Conservation (phyloP, 2,329 filamentous ascomycete species). For the Metarhizium robertsii region DNA sequence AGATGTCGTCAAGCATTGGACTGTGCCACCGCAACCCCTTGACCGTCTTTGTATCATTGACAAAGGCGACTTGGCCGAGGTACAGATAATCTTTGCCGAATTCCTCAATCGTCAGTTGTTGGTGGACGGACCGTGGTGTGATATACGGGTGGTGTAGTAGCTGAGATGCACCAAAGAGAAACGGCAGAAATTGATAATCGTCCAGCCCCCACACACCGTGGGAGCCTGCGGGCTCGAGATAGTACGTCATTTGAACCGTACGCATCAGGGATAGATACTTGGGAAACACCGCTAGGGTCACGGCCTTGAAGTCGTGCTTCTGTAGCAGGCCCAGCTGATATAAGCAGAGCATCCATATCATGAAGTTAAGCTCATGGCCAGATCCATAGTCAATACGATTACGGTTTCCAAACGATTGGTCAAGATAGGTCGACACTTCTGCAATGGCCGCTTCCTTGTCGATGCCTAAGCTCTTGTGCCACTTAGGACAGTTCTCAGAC, state of each 20-base stretch:
- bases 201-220: slow-evolving; percentile 98
- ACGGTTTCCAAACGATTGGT: slow-evolving; percentile 77
- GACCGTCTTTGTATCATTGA: slow-evolving; percentile 94
- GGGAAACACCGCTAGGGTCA: slow-evolving; percentile 71
- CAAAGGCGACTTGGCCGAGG: slow-evolving; percentile 84
- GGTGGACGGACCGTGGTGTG: slow-evolving; percentile 76
- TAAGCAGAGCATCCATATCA: slow-evolving; percentile 92
- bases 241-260: slow-evolving; percentile 80
- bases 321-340: slow-evolving; percentile 65
- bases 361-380: slow-evolving; percentile 94
- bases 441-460: slow-evolving; percentile 42
- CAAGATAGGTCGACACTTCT: slow-evolving; percentile 73
- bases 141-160: slow-evolving; percentile 75
- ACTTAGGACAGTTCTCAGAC: slow-evolving; percentile 42
- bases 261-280: slow-evolving; percentile 85
- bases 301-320: slow-evolving; percentile 55
- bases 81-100: slow-evolving; percentile 79
- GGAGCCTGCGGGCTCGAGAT: slow-evolving; percentile 91
- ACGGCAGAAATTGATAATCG: slow-evolving; percentile 94
- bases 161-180: slow-evolving; percentile 89
- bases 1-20: slow-evolving; percentile 98
- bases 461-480: slow-evolving; percentile 56
- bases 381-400: slow-evolving; percentile 92
- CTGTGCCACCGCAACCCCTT: slow-evolving; percentile 92
- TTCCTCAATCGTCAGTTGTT: slow-evolving; percentile 78